These are phyloP conservation scores for Suhomyces bolitotheri DNA, from an alignment of 1,139 yeast species.

Conservation along the genomic window DNA sequence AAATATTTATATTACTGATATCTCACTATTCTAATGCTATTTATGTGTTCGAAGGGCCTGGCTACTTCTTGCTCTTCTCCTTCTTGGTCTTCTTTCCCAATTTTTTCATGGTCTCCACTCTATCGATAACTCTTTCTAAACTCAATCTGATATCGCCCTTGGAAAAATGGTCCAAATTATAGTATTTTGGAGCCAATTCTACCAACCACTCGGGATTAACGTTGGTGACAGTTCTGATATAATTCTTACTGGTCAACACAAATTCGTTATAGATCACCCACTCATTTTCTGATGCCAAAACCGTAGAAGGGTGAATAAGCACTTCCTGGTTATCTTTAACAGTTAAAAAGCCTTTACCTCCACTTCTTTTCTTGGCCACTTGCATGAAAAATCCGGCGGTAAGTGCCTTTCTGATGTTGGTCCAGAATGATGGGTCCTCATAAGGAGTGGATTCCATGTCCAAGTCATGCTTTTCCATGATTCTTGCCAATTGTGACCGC, in stretches of 20 bases:
- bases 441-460: conserved; percentile 70
- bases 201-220: conserved; percentile 88
- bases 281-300: conserved; percentile 79
- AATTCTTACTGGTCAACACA: conserved; percentile 89
- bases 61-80: conserved; percentile 15
- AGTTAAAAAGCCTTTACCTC: conserved; percentile 75
- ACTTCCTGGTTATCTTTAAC: conserved; percentile 97
- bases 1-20: too few relatives aligned
- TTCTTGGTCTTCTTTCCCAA: conserved; percentile 26
- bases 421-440: conserved; percentile 63
- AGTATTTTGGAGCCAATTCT: conserved; percentile 84
- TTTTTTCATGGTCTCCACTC: conserved; percentile 46
- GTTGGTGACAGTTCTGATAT: conserved; percentile 91
- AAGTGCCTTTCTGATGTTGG: conserved; percentile 80
- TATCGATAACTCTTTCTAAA: conserved; percentile 64
- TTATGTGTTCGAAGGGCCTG: too few relatives aligned
- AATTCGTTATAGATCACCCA: conserved; percentile 96
- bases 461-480: conserved; percentile 81
- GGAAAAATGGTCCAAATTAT: conserved; percentile 68
- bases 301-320: conserved; percentile 89
- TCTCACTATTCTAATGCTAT: too few relatives aligned
- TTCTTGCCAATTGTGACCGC: conserved; percentile 74
- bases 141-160: conserved; percentile 84
- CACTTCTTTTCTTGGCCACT: conserved; percentile 83
- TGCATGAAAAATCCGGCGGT: conserved; percentile 98